Evolutionary conservation across 306 rosid species (phyloP).

Genomic region (Acacia melanoxylon): DNA sequence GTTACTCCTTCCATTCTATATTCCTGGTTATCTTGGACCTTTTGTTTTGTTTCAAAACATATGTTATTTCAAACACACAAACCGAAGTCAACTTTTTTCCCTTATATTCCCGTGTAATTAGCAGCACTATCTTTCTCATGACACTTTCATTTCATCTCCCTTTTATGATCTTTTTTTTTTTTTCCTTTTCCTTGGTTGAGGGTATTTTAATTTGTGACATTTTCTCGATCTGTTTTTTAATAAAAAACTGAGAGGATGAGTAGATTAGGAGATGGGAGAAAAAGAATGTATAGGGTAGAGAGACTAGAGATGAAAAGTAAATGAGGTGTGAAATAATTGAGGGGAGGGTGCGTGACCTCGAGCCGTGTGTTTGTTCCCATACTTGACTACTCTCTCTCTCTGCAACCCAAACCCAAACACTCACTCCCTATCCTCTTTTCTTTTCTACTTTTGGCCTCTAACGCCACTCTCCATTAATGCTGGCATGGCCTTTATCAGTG

Average conservation of each 20-base stretch:
- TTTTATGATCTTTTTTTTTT: neutral
- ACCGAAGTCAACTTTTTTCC: neutral
- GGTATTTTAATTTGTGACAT: too few relatives aligned
- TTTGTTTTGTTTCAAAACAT: too few relatives aligned
- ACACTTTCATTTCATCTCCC: neutral
- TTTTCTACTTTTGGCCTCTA: neutral
- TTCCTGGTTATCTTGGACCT: neutral
- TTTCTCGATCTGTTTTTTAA: too few relatives aligned
- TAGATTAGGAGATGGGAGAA: neutral
- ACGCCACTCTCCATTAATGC: too few relatives aligned
- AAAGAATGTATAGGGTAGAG: neutral
- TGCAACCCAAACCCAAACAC: neutral
- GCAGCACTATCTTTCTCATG: neutral
- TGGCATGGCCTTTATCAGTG: too few relatives aligned
- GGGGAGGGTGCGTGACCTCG: neutral
- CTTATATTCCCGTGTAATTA: neutral
- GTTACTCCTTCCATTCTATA: neutral
- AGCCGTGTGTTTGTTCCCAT: constrained; percentile 1
- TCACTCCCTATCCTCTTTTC: neutral
- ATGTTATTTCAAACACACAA: too few relatives aligned
- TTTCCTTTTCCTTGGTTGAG: too few relatives aligned
- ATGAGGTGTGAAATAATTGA: neutral
- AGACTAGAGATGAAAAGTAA: neutral
- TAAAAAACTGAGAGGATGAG: too few relatives aligned
- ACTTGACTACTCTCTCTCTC: neutral